Conservation (phyloP, 1,284 basidiomycete species). For the Testicularia cyperi region DNA sequence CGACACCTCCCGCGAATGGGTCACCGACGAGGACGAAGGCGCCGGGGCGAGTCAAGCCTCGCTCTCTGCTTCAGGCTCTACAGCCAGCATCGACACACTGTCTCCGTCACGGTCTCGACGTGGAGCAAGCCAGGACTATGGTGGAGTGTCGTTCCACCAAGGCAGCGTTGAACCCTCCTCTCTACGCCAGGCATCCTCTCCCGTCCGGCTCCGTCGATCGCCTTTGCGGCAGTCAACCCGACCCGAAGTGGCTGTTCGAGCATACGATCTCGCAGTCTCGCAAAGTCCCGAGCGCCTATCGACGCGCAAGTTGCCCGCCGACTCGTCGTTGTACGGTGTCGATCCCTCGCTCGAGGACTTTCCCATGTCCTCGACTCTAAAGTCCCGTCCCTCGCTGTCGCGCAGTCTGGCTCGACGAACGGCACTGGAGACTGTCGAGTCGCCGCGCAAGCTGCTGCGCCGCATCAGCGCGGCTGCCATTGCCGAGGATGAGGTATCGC, state of each 20-base stretch:
- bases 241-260: slow-evolving; percentile 10
- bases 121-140: neutral
- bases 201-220: too few relatives aligned
- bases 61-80: too few relatives aligned
- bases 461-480: slow-evolving; percentile 42
- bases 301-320: slow-evolving; percentile 16
- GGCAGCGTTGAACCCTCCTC: slow-evolving; percentile 5
- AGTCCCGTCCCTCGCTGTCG: slow-evolving; percentile 25
- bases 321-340: slow-evolving; percentile 25
- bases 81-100: too few relatives aligned
- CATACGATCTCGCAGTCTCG: too few relatives aligned
- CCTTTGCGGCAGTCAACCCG: too few relatives aligned
- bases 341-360: slow-evolving; percentile 23
- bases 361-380: slow-evolving; percentile 35
- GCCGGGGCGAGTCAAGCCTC: too few relatives aligned
- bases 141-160: slow-evolving; percentile 15
- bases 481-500: slow-evolving; percentile 35
- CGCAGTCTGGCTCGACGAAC: slow-evolving; percentile 19
- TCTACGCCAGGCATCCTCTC: too few relatives aligned
- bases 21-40: slow-evolving; percentile 23
- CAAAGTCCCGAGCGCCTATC: slow-evolving; percentile 28
- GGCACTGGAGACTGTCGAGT: too few relatives aligned
- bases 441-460: slow-evolving; percentile 43
- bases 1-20: slow-evolving; percentile 21
- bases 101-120: too few relatives aligned